A percentile compares a stretch with the other conserved stretches of the same genome.
Evolutionary conservation across 2,329 filamentous ascomycete species (phyloP).

Genomic region (Coniella vitis): DNA sequence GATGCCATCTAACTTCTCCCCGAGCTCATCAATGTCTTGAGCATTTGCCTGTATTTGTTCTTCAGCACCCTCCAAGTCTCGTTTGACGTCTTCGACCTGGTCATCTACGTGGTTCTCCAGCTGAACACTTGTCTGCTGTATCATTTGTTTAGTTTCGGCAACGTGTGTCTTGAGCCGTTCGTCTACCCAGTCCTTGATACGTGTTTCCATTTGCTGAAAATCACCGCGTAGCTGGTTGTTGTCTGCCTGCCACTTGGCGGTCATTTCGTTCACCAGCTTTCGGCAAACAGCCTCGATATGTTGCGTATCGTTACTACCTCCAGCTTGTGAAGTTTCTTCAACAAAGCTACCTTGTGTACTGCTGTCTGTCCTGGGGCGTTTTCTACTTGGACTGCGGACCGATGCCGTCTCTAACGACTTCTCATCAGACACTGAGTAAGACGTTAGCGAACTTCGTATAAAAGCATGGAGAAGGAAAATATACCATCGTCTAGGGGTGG

Average conservation of each 20-base stretch:
- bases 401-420: neutral
- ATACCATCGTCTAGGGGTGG: constrained; percentile 4
- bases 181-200: constrained; percentile 5
- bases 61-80: neutral
- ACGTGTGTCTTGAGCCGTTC: constrained; percentile 1
- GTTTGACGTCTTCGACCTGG: neutral
- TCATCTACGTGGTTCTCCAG: constrained; percentile 1
- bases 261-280: constrained; percentile 3
- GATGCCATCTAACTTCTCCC: neutral
- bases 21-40: constrained; percentile 1
- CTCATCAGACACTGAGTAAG: too few relatives aligned
- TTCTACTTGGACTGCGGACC: neutral
- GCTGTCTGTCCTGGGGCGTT: constrained; percentile 4
- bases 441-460: neutral
- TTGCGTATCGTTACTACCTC: neutral
- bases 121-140: constrained; percentile 4
- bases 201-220: constrained; percentile 4
- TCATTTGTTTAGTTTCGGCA: neutral
- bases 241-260: constrained; percentile 6
- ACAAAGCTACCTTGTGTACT: neutral
- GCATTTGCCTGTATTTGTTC: neutral
- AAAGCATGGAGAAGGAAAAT: neutral
- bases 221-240: neutral
- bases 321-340: neutral
- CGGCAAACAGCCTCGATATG: constrained; percentile 1